phyloP scores from a whole-genome alignment of 768 basidiomycete species.

The Galerina marginata region DNA sequence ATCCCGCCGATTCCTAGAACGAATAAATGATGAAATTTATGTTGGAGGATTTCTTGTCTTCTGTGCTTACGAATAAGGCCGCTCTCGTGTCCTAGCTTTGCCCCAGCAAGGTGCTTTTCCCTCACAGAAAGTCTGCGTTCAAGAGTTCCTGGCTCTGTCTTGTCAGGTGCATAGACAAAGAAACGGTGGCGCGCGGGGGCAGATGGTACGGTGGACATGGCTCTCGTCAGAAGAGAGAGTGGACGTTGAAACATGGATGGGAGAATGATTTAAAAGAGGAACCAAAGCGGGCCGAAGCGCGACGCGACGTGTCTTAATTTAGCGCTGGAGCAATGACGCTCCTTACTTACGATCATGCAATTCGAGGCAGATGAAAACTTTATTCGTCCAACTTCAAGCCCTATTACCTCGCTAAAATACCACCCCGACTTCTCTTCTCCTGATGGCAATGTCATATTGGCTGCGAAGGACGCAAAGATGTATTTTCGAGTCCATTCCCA shows the following conservation, averaged over 20 bases:
- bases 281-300: background rate
- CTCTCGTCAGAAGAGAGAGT: slow-evolving; percentile 12
- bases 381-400: slow-evolving; percentile 1
- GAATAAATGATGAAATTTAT: background rate
- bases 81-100: slow-evolving; percentile 43
- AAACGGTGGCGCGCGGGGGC: slow-evolving; percentile 30
- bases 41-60: background rate
- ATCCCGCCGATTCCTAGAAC: slow-evolving; percentile 61
- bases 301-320: background rate
- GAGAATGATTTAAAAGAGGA: background rate
- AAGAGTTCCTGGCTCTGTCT: slow-evolving; percentile 60
- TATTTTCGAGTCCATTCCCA: slow-evolving; percentile 64
- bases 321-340: no score
- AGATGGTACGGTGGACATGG: slow-evolving; percentile 28
- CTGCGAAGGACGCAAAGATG: slow-evolving; percentile 52
- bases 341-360: slow-evolving; percentile 18
- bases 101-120: slow-evolving; percentile 52
- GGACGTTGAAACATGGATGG: slow-evolving; percentile 12
- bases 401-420: slow-evolving; percentile 21
- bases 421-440: slow-evolving; percentile 58
- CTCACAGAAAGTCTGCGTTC: slow-evolving; percentile 63
- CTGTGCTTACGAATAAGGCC: slow-evolving; percentile 57
- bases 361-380: slow-evolving; percentile 14
- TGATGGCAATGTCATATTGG: slow-evolving; percentile 62
- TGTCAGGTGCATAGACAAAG: slow-evolving; percentile 72